Evolutionary conservation across 78 protist species (phyloP).

Genomic region (Mastigamoeba balamuthi): DNA sequence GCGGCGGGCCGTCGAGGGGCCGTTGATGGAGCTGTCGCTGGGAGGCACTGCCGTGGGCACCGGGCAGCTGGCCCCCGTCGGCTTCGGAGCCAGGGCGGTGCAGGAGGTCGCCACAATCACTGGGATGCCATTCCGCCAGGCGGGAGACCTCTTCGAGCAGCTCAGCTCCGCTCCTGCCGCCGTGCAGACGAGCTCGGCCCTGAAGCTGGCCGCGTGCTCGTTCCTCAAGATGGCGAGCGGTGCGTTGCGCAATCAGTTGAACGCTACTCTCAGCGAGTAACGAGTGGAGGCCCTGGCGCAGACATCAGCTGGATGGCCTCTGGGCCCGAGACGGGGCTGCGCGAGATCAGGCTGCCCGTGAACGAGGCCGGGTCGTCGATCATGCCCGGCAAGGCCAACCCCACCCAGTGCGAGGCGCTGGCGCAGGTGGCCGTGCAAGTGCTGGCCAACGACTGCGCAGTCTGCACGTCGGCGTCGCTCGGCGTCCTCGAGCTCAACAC

Average conservation of each 20-base stretch:
- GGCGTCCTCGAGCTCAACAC: constrained; percentile 80
- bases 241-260: constrained; percentile 7
- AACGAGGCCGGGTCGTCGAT: constrained; percentile 81
- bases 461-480: constrained; percentile 48
- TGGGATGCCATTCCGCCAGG: neutral
- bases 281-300: too few relatives aligned
- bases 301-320: neutral
- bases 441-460: constrained; percentile 66
- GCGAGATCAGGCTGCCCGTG: constrained; percentile 59
- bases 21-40: constrained; percentile 39
- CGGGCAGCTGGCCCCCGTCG: neutral
- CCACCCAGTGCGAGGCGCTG: constrained; percentile 83
- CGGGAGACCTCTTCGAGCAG: constrained; percentile 24
- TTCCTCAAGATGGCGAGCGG: constrained; percentile 75
- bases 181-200: constrained; percentile 39
- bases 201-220: constrained; percentile 40
- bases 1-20: neutral
- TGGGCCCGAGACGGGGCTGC: constrained; percentile 80
- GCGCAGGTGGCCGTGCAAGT: constrained; percentile 77
- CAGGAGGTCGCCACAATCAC: too few relatives aligned
- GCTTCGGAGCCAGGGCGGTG: neutral
- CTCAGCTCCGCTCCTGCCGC: constrained; percentile 63
- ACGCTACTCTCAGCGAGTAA: neutral
- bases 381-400: constrained; percentile 88
- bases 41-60: constrained; percentile 91